Percentiles rank a stretch among this genome's conserved stretches.
Evolutionary conservation across 2,329 filamentous ascomycete genomes (phyloP).

Genomic region (Fusarium newnesense): DNA sequence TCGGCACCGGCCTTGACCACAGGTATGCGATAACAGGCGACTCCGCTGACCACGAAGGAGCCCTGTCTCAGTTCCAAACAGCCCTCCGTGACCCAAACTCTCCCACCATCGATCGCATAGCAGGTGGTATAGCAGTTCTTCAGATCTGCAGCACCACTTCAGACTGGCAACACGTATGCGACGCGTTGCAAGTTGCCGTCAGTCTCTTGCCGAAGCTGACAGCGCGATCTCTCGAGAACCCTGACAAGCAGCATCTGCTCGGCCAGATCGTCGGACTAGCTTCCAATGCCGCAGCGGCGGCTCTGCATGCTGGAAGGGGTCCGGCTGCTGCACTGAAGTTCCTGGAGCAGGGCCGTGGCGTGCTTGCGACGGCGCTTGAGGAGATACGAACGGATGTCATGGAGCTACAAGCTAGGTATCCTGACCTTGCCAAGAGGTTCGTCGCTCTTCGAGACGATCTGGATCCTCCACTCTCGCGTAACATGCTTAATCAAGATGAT

Average conservation of each 20-base stretch:
- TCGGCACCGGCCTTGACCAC: not conserved
- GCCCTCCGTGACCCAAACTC: not conserved
- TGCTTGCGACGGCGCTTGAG: not conserved
- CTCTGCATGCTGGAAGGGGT: accelerated
- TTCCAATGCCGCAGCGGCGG: not conserved
- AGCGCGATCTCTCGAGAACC: not conserved
- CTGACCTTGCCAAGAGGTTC: not conserved
- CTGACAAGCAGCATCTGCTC: not conserved
- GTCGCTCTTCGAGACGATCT: not conserved
- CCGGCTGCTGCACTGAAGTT: not conserved
- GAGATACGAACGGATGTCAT: not conserved
- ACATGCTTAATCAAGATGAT: not conserved
- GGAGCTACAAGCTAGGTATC: not conserved
- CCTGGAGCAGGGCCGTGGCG: not conserved
- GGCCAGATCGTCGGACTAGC: not conserved
- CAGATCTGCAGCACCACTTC: not conserved
- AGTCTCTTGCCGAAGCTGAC: not conserved
- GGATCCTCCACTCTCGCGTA: not conserved
- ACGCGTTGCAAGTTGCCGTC: not conserved
- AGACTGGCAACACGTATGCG: not conserved
- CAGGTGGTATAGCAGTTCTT: not conserved
- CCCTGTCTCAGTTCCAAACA: not conserved
- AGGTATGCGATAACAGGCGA: not conserved
- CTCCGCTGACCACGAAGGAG: not conserved
- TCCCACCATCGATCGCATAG: not conserved